Conservation (phyloP, 176 grass and related monocot species). For the Calamus simplicifolius region DNA sequence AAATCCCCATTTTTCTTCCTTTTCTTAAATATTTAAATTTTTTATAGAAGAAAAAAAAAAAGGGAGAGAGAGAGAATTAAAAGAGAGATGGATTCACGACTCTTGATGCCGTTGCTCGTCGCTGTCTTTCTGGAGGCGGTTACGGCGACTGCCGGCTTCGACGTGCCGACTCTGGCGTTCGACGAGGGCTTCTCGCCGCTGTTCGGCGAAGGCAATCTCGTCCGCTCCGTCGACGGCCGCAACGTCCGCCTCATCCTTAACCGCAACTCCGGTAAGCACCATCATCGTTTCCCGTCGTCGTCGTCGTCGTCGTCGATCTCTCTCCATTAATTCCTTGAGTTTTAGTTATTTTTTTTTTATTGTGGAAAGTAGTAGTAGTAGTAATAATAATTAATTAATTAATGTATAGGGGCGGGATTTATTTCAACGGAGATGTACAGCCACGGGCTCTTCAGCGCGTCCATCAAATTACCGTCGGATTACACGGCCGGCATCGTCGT, state of each 20-base stretch:
- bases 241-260: constrained; percentile 7
- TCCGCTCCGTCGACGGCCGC: background rate
- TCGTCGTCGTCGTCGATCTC: background rate
- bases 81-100: no score
- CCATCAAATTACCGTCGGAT: constrained; percentile 85
- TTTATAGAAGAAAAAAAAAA: no score
- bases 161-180: constrained; percentile 11
- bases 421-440: constrained; percentile 76
- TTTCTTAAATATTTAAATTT: no score
- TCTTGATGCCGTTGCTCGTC: no score
- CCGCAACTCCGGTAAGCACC: constrained; percentile 7
- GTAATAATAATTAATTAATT: no score
- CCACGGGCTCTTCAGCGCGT: constrained; percentile 81
- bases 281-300: no score
- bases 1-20: no score
- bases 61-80: no score
- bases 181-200: constrained; percentile 8
- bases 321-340: background rate
- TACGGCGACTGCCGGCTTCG: background rate
- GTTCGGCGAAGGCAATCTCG: constrained; percentile 11
- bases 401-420: constrained; percentile 62
- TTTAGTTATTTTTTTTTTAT: background rate
- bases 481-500: constrained; percentile 89
- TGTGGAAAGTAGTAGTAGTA: no score
- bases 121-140: background rate